Evolutionary conservation across 305 asterid genomes (phyloP).

Genomic region (Fraxinus ornus): DNA sequence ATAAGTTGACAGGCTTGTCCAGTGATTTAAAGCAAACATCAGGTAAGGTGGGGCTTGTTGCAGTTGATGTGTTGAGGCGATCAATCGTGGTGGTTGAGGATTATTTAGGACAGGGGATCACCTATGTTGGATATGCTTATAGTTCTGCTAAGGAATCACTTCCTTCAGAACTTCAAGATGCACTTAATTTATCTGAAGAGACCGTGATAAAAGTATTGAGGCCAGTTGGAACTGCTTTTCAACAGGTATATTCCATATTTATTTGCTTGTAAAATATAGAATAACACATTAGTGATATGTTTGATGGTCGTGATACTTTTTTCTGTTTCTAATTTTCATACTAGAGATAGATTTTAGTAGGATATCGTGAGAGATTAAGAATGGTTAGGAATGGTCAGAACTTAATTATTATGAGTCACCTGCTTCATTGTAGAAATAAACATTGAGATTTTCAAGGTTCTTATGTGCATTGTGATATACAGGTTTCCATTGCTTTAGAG

Average conservation of each 20-base stretch:
- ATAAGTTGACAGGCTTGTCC: slow-evolving; percentile 53
- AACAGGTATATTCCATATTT: slow-evolving; percentile 46
- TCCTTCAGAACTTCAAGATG: slow-evolving; percentile 60
- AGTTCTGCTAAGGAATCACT: slow-evolving; percentile 63
- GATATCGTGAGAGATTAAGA: neutral
- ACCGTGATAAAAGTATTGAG: slow-evolving; percentile 36
- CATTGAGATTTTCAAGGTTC: slow-evolving; percentile 1
- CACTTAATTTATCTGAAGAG: slow-evolving; percentile 53
- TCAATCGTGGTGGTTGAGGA: slow-evolving; percentile 53
- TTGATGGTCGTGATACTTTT: neutral
- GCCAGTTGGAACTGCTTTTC: slow-evolving; percentile 60
- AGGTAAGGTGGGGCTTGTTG: slow-evolving; percentile 51
- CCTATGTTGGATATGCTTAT: slow-evolving; percentile 60
- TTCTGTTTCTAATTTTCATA: neutral
- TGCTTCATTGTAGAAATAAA: neutral
- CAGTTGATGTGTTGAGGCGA: slow-evolving; percentile 56
- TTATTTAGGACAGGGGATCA: slow-evolving; percentile 49
- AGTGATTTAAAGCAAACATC: slow-evolving; percentile 61
- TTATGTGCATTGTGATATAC: slow-evolving; percentile 19
- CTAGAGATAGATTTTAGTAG: neutral
- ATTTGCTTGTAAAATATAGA: neutral
- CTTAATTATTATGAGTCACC: neutral
- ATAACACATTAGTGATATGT: neutral
- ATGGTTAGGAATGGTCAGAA: neutral
- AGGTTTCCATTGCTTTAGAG: slow-evolving; percentile 64